Base-by-base conservation (phyloP, 1,139 yeast genomes). In the Taiozyma onychis region DNA sequence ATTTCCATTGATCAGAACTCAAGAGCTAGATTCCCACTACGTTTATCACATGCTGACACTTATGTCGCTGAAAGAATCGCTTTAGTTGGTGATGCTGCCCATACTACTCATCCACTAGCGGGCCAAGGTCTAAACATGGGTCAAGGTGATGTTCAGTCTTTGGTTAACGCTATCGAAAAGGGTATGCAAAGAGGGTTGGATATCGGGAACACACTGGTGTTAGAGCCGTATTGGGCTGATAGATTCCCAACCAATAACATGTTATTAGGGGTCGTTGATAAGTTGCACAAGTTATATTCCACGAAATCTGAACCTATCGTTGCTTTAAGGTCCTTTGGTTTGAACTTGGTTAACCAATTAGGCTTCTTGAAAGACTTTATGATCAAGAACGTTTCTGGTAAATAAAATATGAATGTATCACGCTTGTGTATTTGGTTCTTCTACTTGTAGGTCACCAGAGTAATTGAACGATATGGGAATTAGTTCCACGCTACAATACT, bases 101-200 rank as follows among this genome's bases (percentile, higher is more conserved):
- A 93, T 60, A 86, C 98, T 0, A 88, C 96, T 1, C 99, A 93
- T 66, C 99, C 99, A 3, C 74, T 93, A 53, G 98, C 98, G 2
- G 99, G 99, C 5, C 99, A 95, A 69, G 99, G 99, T 16, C 77
- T 93, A 53, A 93, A 93, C 66, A 90, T 93, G 96, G 99, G 99
- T n/a, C 97, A 91, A 66, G 83, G 86, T 37, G 99, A 93, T 64
- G 97, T 88, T 2, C 83, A 83, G 51, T 73, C 84, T 2, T 74
- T 93, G 43, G 81, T 85, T 1, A 72, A 67, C 1, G 88, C 95
- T 0, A 65, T 93, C 43, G 96, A 88, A 57, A 72, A 59, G 11
- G 96, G 96, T 1, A 71, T 80, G 4, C 71, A 73, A 35, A 74
- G 97, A 44, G 99, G 99, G 0, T 74, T 88, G 56, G 99, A 95